These are phyloP conservation scores for Primulina eburnea DNA, from an alignment of 257 asterid genomes.

Conservation along the genomic window DNA sequence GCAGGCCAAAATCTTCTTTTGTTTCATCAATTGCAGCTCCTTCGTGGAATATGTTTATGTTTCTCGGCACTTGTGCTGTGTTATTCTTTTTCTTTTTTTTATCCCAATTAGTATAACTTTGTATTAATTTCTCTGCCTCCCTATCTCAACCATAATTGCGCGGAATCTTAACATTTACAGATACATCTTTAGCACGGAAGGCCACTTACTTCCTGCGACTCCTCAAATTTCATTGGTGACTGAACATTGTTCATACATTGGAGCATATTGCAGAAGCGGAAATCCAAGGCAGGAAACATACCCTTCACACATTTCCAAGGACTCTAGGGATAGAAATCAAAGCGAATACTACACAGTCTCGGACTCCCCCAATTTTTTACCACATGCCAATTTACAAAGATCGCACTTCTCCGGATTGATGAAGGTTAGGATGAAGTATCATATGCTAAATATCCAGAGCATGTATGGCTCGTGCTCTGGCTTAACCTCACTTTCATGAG, in stretches of 20 bases:
- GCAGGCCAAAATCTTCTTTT: no score
- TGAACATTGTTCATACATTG: conserved; percentile 80
- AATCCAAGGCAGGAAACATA: conserved; percentile 40
- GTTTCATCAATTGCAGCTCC: background rate
- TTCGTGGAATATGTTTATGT: background rate
- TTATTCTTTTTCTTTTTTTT: background rate
- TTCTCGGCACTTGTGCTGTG: background rate
- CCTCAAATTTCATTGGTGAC: conserved; percentile 78
- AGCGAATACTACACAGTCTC: conserved; percentile 35
- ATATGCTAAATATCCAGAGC: background rate
- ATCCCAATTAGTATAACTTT: background rate
- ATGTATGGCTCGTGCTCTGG: background rate
- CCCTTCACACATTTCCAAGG: conserved; percentile 34
- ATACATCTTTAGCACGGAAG: conserved; percentile 95
- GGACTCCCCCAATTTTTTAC: conserved; percentile 30
- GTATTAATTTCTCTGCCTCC: background rate
- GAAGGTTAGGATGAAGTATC: conserved; percentile 48
- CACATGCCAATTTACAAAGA: conserved; percentile 38
- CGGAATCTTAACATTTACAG: conserved; percentile 39
- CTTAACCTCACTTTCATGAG: background rate
- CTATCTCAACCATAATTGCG: background rate
- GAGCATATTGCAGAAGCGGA: conserved; percentile 76
- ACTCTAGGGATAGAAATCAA: conserved; percentile 44
- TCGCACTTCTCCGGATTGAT: conserved; percentile 54
- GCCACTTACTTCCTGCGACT: conserved; percentile 89